phyloP scores from a whole-genome alignment of 1,284 basidiomycete genomes.

The Coniophora puteana region DNA sequence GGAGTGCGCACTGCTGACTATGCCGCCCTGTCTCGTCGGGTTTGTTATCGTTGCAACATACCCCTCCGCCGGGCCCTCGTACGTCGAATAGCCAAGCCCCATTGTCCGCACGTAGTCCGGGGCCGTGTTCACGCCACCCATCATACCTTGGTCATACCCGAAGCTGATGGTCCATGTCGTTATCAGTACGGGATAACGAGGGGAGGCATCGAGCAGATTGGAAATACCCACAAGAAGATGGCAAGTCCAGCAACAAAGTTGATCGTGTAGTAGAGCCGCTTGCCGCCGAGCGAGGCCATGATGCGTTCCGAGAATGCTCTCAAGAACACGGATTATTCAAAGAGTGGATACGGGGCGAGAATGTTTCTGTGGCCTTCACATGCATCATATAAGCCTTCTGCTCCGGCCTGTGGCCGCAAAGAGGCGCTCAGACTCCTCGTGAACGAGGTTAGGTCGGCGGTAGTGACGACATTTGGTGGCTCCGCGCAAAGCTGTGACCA shows the following conservation, averaged over 20 bases:
- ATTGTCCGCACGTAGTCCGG: slow-evolving; percentile 44
- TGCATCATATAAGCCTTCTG: too few species aligned
- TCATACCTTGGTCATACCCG: slow-evolving; percentile 56
- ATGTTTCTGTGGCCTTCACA: too few species aligned
- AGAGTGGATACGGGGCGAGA: too few species aligned
- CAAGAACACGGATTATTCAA: too few species aligned
- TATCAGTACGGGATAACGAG: too few species aligned
- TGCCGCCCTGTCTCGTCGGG: slow-evolving; percentile 48
- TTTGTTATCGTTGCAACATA: slow-evolving; percentile 47
- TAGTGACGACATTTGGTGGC: too few species aligned
- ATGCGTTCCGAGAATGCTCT: too few species aligned
- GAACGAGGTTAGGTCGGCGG: too few species aligned
- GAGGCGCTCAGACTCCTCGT: too few species aligned
- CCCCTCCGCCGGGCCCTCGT: slow-evolving; percentile 40
- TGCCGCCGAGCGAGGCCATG: slow-evolving; percentile 22
- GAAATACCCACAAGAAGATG: slow-evolving; percentile 42
- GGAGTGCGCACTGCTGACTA: slow-evolving; percentile 37
- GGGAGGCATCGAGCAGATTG: not conserved
- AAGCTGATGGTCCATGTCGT: slow-evolving; percentile 37
- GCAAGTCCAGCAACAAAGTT: slow-evolving; percentile 42
- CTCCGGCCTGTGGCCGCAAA: too few species aligned
- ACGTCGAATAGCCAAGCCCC: slow-evolving; percentile 37
- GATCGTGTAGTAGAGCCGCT: slow-evolving; percentile 25
- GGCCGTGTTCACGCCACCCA: slow-evolving; percentile 51
- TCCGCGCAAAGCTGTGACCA: too few species aligned